Percentiles rank a stretch among this genome's conserved stretches.
phyloP scores from a whole-genome alignment of 768 basidiomycete species.

The Strobilomyces confusus region DNA sequence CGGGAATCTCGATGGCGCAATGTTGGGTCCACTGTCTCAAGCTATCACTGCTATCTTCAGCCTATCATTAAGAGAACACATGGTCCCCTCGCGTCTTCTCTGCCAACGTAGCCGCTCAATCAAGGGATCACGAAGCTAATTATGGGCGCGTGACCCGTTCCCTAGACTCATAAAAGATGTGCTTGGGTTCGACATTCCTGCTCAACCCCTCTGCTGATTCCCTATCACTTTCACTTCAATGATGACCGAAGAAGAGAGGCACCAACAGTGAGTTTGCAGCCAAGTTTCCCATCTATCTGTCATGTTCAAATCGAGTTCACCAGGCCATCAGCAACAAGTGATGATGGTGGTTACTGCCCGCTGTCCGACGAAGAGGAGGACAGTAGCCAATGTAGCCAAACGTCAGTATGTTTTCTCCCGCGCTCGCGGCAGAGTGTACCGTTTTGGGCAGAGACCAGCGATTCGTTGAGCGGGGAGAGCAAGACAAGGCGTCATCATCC shows the following conservation, averaged over 20 bases:
- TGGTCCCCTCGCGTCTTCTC: conserved; percentile 5
- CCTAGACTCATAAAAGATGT: conserved; percentile 19
- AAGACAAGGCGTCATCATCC: no score
- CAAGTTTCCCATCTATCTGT: background rate
- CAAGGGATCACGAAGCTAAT: conserved; percentile 4
- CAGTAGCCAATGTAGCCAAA: no score
- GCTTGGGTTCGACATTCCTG: background rate
- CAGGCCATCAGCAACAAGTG: background rate
- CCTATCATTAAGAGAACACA: no score
- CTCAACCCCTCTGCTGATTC: background rate
- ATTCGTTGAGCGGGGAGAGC: conserved; percentile 2
- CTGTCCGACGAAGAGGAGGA: background rate
- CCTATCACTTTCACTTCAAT: no score
- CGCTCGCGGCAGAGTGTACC: background rate
- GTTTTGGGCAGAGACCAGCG: background rate
- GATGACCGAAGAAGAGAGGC: background rate
- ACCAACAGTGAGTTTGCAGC: background rate
- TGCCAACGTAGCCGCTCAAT: conserved; percentile 9
- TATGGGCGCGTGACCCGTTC: background rate
- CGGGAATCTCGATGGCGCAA: background rate
- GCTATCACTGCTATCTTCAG: conserved; percentile 3
- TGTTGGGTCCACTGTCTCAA: background rate
- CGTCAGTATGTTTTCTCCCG: background rate
- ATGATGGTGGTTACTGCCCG: background rate
- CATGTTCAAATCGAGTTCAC: background rate